Evolutionary conservation across 257 asterid genomes (phyloP), one percentile per base, ranked within the genome.

Genomic region (Echites panduratus): DNA sequence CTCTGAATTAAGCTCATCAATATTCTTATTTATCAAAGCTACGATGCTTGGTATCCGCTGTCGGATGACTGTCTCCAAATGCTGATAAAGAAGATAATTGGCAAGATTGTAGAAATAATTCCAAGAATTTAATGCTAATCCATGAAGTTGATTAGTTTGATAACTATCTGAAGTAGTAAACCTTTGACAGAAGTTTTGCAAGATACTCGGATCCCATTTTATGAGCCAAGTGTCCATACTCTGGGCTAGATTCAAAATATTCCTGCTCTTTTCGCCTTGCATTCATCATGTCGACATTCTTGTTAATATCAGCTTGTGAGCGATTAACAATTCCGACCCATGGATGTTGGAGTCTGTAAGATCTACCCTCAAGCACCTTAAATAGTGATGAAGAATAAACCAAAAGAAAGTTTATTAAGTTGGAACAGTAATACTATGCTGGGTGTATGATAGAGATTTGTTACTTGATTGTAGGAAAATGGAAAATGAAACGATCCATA

Each of bases 241-340:
- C 98, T 44, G 98, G 98, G 82, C 98, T 93, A 62, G 89, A 78
- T 72, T 93, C 94, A 73, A 93, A 93, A 77, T 93, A 93, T 83
- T 93, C 98, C 72, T 58, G 82, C 81, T 93, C 98, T 79, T 89
- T 90, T 56, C 86, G 91, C 73, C 98, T 92, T 65, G 98, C 98
- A 74, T 73, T 68, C 69, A 76, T 71, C 98, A 93, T 93, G 93
- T 91, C 83, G 57, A 93, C 96, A 66, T 89, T 91, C 86, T 91
- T 93, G 78, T 90, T 90, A 76, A 93, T 93, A 76, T 93, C 98
- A 82, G 97, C 98, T 81, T 93, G 98, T 70, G 98, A 93, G 70
- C 98, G 97, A 77, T 93, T 93, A 73, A 93, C 97, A 44, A 93
- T 85, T 78, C 98, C 98, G 47, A 93, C 98, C 98, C 98, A 93